Conservation (phyloP, 192 early-diverging fungal genomes). For the Mortierella hygrophila region DNA sequence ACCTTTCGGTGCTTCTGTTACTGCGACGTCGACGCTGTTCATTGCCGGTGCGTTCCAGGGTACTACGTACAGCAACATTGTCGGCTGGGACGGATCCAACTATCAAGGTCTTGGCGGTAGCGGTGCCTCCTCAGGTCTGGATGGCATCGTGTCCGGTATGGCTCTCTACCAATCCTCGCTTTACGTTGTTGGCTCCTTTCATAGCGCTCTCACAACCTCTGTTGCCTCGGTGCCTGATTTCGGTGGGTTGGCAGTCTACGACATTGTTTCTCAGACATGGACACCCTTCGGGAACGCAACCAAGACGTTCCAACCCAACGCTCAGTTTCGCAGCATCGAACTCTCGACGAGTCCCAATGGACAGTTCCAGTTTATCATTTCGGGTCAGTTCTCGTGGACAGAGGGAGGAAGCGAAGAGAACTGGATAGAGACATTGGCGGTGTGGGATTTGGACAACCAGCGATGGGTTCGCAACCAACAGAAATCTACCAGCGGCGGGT, state of each 20-base stretch:
- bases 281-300: constrained; percentile 25
- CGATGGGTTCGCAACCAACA: constrained; percentile 22
- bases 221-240: neutral
- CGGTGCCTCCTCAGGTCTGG: constrained; percentile 44
- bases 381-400: constrained; percentile 22
- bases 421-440: constrained; percentile 7
- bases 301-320: constrained; percentile 12
- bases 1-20: neutral
- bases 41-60: constrained; percentile 74
- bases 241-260: constrained; percentile 29
- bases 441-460: constrained; percentile 28
- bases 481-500: neutral
- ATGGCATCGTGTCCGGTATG: constrained; percentile 63
- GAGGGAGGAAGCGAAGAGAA: neutral
- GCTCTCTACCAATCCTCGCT: constrained; percentile 34
- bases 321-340: constrained; percentile 25
- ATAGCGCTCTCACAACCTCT: neutral
- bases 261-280: constrained; percentile 20
- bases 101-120: constrained; percentile 30
- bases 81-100: constrained; percentile 60
- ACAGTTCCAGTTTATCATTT: constrained; percentile 22
- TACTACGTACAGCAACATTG: constrained; percentile 67
- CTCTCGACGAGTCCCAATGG: constrained; percentile 21
- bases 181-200: constrained; percentile 54
- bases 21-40: constrained; percentile 49